Conservation (phyloP, 345 rosid species). For the Salix exigua region DNA sequence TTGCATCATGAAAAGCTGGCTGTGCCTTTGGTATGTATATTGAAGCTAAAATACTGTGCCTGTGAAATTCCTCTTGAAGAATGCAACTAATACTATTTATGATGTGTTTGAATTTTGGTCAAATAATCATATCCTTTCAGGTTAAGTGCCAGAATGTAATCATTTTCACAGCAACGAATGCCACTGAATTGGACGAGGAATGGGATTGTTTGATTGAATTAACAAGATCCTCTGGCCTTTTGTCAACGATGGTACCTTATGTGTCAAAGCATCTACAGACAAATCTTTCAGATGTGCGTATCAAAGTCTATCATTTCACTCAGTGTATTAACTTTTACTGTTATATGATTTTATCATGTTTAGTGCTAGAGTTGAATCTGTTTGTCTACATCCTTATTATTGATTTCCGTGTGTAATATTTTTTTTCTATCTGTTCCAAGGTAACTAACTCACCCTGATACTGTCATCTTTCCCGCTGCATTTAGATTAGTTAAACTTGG, state of each 20-base stretch:
- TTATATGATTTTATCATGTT: not conserved
- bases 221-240: slow-evolving; percentile 41
- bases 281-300: slow-evolving; percentile 64
- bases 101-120: not conserved
- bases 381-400: not conserved
- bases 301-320: not conserved
- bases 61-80: not conserved
- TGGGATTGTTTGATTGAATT: slow-evolving; percentile 81
- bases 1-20: slow-evolving; percentile 81
- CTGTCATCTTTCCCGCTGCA: not conserved
- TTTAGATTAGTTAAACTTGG: not conserved
- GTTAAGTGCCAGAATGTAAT: slow-evolving; percentile 80
- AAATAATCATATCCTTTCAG: slow-evolving; percentile 34
- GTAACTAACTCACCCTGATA: not conserved
- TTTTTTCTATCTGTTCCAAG: not conserved
- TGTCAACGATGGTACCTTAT: slow-evolving; percentile 51
- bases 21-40: slow-evolving; percentile 74
- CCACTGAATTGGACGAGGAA: slow-evolving; percentile 65
- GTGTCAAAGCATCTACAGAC: slow-evolving; percentile 45
- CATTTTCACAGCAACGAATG: slow-evolving; percentile 69
- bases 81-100: not conserved
- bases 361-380: not conserved
- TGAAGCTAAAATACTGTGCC: slow-evolving; percentile 4
- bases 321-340: not conserved
- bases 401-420: not conserved